Evolutionary conservation across 257 asterid genomes (phyloP).

Genomic region (Cynanchum wilfordii): DNA sequence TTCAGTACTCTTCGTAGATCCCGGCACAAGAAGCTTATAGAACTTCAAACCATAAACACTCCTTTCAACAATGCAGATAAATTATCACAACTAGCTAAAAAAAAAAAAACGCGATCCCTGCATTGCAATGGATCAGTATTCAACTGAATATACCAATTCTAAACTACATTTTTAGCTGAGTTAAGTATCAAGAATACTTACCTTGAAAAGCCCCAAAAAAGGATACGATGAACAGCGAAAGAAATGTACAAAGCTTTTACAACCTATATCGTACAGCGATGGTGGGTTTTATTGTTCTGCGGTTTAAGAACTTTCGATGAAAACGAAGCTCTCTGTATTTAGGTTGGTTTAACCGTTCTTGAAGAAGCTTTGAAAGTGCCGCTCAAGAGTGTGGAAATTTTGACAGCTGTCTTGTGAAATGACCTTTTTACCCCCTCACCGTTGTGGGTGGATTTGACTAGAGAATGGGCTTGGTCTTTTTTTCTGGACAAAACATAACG

Average conservation of each 20-base stretch:
- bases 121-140: background rate
- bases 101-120: background rate
- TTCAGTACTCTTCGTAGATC: background rate
- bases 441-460: background rate
- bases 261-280: slow-evolving; percentile 10
- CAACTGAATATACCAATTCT: slow-evolving; percentile 2
- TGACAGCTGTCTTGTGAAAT: background rate
- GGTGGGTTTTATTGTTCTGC: background rate
- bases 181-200: slow-evolving; percentile 10
- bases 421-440: slow-evolving; percentile 16
- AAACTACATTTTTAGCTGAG: background rate
- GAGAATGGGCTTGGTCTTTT: background rate
- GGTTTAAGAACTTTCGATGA: slow-evolving; percentile 48
- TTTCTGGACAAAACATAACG: too few species aligned
- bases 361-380: slow-evolving; percentile 56
- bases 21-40: background rate
- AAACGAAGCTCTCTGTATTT: slow-evolving; percentile 39
- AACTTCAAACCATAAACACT: background rate
- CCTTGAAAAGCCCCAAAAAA: slow-evolving; percentile 5
- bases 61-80: background rate
- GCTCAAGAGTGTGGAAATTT: slow-evolving; percentile 22
- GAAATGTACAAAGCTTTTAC: background rate
- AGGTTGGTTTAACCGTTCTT: slow-evolving; percentile 35
- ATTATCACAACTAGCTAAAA: background rate
- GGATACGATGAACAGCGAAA: slow-evolving; percentile 4